phyloP scores from a whole-genome alignment of 768 basidiomycete genomes.

The Punctularia strigosozonata region DNA sequence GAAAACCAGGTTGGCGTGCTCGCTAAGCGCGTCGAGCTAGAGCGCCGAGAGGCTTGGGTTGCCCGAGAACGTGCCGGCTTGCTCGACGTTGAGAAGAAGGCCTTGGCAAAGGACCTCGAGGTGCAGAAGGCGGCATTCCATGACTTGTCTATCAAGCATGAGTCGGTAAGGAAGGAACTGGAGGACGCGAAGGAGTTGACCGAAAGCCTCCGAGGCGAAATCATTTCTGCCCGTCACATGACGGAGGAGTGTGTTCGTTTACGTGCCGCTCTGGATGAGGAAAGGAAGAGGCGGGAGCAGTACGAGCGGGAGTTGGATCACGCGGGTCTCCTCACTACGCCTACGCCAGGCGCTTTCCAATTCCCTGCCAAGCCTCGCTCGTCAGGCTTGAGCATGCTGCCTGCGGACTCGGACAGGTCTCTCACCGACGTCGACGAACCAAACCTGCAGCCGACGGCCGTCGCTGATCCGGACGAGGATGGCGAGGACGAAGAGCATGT shows the following conservation, averaged over 20 bases:
- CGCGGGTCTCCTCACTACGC: slow-evolving; percentile 30
- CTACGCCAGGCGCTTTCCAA: slow-evolving; percentile 29
- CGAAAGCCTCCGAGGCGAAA: slow-evolving; percentile 21
- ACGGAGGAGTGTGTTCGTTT: slow-evolving; percentile 15
- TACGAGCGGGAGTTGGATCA: slow-evolving; percentile 44
- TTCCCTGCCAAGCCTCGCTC: slow-evolving; percentile 10
- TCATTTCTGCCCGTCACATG: slow-evolving; percentile 5
- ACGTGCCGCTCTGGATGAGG: slow-evolving; percentile 23
- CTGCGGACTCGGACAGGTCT: slow-evolving; percentile 55
- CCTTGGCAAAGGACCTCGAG: slow-evolving; percentile 35
- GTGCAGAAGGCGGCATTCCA: slow-evolving; percentile 16
- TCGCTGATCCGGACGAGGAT: slow-evolving; percentile 42
- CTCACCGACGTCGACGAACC: slow-evolving; percentile 52
- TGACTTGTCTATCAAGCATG: slow-evolving; percentile 5
- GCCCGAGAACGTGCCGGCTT: slow-evolving; percentile 62
- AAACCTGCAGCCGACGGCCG: slow-evolving; percentile 38
- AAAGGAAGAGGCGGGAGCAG: slow-evolving; percentile 28
- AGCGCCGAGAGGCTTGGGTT: slow-evolving; percentile 75
- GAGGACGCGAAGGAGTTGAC: slow-evolving; percentile 25
- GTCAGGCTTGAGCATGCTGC: slow-evolving; percentile 36
- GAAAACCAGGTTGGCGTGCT: slow-evolving; percentile 61
- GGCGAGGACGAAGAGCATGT: slow-evolving; percentile 52
- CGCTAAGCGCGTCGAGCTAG: slow-evolving; percentile 58
- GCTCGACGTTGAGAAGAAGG: slow-evolving; percentile 55
- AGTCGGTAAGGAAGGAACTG: slow-evolving; percentile 15